Conservation (phyloP, 441 rosid genomes). For the Cnidoscolus chayamansa region DNA sequence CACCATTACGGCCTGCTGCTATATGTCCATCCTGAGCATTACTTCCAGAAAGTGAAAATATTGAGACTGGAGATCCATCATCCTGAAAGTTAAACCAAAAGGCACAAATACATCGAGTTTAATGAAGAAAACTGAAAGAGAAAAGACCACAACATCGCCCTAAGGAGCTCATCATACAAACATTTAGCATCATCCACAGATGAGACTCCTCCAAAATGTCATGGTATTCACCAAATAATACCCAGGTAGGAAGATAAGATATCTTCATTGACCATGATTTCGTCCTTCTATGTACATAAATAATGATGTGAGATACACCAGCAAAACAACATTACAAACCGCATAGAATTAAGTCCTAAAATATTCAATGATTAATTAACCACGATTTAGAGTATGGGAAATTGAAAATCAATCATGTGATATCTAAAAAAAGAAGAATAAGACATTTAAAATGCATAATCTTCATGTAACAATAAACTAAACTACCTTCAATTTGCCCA, state of each 20-base stretch:
- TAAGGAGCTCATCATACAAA: background rate
- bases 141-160: background rate
- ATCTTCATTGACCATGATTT: background rate
- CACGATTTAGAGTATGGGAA: no score
- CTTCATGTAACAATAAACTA: background rate
- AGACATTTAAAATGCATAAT: background rate
- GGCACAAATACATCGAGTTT: background rate
- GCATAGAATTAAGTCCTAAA: background rate
- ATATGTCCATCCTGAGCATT: constrained; percentile 82
- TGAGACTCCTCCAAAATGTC: background rate
- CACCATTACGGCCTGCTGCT: constrained; percentile 91
- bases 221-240: background rate
- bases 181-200: background rate
- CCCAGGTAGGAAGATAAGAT: background rate
- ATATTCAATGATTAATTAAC: background rate
- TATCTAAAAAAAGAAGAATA: background rate
- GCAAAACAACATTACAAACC: background rate
- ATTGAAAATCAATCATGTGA: background rate
- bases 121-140: background rate
- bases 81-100: constrained; percentile 46
- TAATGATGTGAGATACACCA: background rate
- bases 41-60: constrained; percentile 74
- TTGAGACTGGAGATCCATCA: constrained; percentile 90
- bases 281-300: background rate
- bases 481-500: background rate